Evolutionary conservation across 1,284 basidiomycete genomes (phyloP).

Genomic region (Ustilago bromivora): DNA sequence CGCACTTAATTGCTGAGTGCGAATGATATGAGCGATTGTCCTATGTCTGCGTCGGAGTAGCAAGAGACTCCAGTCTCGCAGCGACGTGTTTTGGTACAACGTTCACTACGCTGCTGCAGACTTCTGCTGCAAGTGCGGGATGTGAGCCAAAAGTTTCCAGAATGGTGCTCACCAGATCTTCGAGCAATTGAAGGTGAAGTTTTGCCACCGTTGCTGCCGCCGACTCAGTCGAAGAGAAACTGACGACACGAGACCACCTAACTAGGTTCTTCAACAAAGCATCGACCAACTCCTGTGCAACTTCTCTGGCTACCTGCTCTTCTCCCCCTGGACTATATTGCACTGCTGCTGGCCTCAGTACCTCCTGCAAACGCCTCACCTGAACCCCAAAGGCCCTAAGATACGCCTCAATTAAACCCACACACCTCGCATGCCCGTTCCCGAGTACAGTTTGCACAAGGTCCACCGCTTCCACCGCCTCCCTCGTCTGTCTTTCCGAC

Average conservation of each 20-base stretch:
- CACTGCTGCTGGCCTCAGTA: conserved; percentile 1
- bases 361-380: conserved; percentile 15
- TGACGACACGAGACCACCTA: background rate
- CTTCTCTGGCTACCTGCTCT: background rate
- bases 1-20: background rate
- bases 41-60: background rate
- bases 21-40: background rate
- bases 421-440: conserved; percentile 22
- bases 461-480: conserved; percentile 39
- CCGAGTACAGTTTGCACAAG: conserved; percentile 45
- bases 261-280: conserved; percentile 14
- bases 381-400: conserved; percentile 13
- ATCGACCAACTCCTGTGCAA: conserved; percentile 3
- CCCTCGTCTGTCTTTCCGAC: conserved; percentile 31
- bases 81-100: background rate
- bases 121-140: background rate
- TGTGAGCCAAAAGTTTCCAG: conserved; percentile 1
- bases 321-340: background rate
- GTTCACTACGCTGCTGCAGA: background rate
- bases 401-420: conserved; percentile 30
- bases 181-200: conserved; percentile 1
- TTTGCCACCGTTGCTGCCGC: background rate
- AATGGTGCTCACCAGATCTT: conserved; percentile 6
- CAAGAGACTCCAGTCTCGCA: background rate
- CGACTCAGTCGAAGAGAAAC: background rate